Conservation (phyloP, 2,329 filamentous ascomycete species). For the Ceratocystis cubensis region DNA sequence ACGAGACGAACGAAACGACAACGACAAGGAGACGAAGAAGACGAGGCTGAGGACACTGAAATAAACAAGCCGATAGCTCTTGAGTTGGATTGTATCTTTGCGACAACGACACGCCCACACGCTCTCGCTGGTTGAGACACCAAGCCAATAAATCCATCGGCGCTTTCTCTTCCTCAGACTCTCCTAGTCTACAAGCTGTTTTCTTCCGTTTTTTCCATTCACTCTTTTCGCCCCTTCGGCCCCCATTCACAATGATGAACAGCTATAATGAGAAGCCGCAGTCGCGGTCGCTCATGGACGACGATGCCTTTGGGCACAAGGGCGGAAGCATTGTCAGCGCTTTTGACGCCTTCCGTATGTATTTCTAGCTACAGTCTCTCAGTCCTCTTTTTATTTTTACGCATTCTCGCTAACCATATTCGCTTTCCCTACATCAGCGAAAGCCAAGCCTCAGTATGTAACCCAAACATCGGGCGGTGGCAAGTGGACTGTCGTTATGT, state of each 20-base stretch:
- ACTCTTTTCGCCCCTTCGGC: not conserved
- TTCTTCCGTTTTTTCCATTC: not conserved
- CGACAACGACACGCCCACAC: not conserved
- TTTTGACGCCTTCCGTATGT: conserved; percentile 92
- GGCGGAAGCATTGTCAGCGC: conserved; percentile 56
- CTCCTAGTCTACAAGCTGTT: not conserved
- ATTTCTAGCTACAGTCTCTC: not conserved
- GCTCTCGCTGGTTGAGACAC: not conserved
- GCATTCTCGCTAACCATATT: too few species aligned
- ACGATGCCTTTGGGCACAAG: conserved; percentile 68
- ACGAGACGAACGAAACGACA: not conserved
- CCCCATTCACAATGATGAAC: conserved; percentile 53
- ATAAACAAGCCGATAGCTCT: too few species aligned
- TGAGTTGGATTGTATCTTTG: too few species aligned
- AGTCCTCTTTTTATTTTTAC: not conserved
- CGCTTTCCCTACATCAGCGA: conserved; percentile 48
- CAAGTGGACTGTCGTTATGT: conserved; percentile 81
- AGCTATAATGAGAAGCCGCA: conserved; percentile 46
- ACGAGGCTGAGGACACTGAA: too few species aligned
- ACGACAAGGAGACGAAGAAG: not conserved
- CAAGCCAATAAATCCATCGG: not conserved
- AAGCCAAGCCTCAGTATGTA: conserved; percentile 89
- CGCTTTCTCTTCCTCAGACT: not conserved
- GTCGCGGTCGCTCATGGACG: conserved; percentile 39
- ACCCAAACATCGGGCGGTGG: conserved; percentile 74